phyloP scores from a whole-genome alignment of 83 land plant species.

The Larix sibirica region DNA sequence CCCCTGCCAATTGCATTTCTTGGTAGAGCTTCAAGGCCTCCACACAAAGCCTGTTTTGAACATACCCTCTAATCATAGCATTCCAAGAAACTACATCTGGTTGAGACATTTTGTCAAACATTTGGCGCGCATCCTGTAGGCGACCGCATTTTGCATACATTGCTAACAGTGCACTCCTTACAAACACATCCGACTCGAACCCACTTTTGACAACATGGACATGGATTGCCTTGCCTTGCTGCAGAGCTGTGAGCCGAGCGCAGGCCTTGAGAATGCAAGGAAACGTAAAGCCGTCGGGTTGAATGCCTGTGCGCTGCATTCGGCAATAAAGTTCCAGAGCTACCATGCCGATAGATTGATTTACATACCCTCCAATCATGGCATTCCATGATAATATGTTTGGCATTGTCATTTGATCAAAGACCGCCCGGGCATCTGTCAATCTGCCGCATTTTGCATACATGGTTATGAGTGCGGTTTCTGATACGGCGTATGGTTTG shows the following conservation, averaged over 20 bases:
- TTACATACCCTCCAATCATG: slow-evolving; percentile 35
- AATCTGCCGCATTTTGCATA: slow-evolving; percentile 24
- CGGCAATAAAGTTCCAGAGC: slow-evolving; percentile 24
- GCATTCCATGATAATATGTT: slow-evolving; percentile 36
- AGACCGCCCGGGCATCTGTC: slow-evolving; percentile 25
- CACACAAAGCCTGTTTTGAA: not conserved
- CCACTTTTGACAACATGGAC: slow-evolving; percentile 27
- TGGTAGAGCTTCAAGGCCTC: not conserved
- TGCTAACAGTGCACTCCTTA: slow-evolving; percentile 29
- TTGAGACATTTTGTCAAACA: slow-evolving; percentile 35
- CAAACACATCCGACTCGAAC: slow-evolving; percentile 28
- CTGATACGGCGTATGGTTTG: not conserved
- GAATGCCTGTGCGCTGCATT: slow-evolving; percentile 27
- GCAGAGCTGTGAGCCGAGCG: not conserved
- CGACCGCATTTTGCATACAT: slow-evolving; percentile 30
- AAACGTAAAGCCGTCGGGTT: slow-evolving; percentile 39
- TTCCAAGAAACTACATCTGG: not conserved
- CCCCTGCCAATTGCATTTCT: not conserved
- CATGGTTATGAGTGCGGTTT: slow-evolving; percentile 32
- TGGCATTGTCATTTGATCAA: slow-evolving; percentile 20
- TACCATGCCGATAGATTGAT: not conserved
- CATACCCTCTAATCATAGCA: not conserved
- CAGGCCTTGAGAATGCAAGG: slow-evolving; percentile 49
- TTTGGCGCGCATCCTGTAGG: slow-evolving; percentile 18
- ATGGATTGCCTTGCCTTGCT: slow-evolving; percentile 23